phyloP scores from a whole-genome alignment of 179 eudicot genomes.

The Camellia oleifera region DNA sequence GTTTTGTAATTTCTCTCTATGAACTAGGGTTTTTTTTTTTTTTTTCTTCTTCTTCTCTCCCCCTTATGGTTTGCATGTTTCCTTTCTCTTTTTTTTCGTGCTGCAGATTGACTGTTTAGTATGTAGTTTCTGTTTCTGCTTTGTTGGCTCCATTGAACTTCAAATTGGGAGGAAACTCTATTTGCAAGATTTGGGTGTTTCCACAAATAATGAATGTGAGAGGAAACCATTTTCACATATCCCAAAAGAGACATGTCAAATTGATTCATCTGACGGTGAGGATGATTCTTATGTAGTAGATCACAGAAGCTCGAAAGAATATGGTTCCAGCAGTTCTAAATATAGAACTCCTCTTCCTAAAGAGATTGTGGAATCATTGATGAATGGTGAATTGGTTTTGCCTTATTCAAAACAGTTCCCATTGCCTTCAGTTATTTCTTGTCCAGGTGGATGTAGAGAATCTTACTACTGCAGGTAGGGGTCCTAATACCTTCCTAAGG shows the following conservation, averaged over 20 bases:
- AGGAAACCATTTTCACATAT: slow-evolving; percentile 10
- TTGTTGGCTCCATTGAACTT: slow-evolving; percentile 83
- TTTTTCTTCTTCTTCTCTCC: neutral
- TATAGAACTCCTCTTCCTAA: slow-evolving; percentile 42
- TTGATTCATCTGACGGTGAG: slow-evolving; percentile 37
- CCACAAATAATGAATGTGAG: slow-evolving; percentile 38
- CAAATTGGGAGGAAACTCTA: slow-evolving; percentile 86
- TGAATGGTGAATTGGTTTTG: slow-evolving; percentile 50
- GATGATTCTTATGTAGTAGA: slow-evolving; percentile 23
- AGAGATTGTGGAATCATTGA: slow-evolving; percentile 49
- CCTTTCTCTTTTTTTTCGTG: slow-evolving; percentile 7
- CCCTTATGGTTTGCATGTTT: slow-evolving; percentile 5
- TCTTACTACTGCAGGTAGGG: slow-evolving; percentile 68
- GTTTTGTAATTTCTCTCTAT: slow-evolving; percentile 24
- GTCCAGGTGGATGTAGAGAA: slow-evolving; percentile 83
- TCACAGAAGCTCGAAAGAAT: slow-evolving; percentile 26
- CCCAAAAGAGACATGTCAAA: slow-evolving; percentile 16
- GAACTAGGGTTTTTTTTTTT: neutral
- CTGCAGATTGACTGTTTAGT: slow-evolving; percentile 87
- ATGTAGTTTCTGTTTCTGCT: slow-evolving; percentile 78
- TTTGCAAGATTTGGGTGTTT: slow-evolving; percentile 54
- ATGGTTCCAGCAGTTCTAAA: slow-evolving; percentile 40
- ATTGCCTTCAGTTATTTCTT: slow-evolving; percentile 63
- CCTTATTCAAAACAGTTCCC: slow-evolving; percentile 68
- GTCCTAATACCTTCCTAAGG: neutral